Conservation (phyloP, 1,139 yeast species). For the Scheffersomyces illinoinensis region DNA sequence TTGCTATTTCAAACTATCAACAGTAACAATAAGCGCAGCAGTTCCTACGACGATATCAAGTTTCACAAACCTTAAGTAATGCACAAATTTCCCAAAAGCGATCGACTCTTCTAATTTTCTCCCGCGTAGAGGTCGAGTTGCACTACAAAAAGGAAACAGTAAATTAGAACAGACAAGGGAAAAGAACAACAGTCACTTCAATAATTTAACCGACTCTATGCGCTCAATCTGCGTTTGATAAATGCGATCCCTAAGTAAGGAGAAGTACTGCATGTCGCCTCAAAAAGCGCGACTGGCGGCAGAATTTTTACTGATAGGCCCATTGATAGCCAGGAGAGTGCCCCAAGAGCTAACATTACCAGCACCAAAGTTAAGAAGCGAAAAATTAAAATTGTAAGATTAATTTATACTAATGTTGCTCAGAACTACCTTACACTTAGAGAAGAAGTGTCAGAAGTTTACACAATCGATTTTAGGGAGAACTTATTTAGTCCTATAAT, state of each 20-base stretch:
- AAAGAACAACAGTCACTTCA: not conserved
- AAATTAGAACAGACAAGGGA: not conserved
- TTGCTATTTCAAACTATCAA: not conserved
- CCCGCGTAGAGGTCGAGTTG: not conserved
- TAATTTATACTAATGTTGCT: too few species aligned
- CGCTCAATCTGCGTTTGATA: not conserved
- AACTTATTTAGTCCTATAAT: too few species aligned
- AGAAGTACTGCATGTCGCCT: not conserved
- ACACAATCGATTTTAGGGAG: too few species aligned
- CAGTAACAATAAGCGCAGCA: not conserved
- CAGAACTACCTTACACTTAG: too few species aligned
- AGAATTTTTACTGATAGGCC: not conserved
- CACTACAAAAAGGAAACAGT: not conserved
- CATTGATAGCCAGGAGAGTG: too few species aligned
- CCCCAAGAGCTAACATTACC: too few species aligned
- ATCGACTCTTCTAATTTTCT: not conserved
- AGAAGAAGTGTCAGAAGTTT: too few species aligned
- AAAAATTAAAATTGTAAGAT: too few species aligned
- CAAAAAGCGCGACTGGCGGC: not conserved
- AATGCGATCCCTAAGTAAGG: not conserved
- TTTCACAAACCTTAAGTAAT: not conserved
- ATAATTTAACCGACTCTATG: not conserved
- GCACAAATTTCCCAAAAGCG: not conserved
- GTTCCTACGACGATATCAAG: not conserved
- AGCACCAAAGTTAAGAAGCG: not conserved